Evolutionary conservation across 148 eudicot genomes (phyloP).

Genomic region (Chenopodium formosanum): DNA sequence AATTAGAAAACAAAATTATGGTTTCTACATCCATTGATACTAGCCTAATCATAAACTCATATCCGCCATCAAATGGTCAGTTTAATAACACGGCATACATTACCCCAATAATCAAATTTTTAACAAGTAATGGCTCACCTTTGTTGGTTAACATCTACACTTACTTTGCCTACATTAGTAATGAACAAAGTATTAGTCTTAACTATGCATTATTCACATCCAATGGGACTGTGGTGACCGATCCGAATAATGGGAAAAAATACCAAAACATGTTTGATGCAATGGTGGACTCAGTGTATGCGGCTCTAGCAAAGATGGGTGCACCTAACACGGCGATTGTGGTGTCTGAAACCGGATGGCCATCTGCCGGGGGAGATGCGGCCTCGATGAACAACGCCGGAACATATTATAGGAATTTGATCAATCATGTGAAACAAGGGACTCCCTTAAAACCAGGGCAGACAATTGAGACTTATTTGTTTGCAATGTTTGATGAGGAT

Average conservation of each 20-base stretch:
- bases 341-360: slow-evolving; percentile 43
- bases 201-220: slow-evolving; percentile 36
- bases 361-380: slow-evolving; percentile 21
- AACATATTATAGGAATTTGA: slow-evolving; percentile 39
- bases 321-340: slow-evolving; percentile 30
- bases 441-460: slow-evolving; percentile 30
- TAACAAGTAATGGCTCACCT: slow-evolving; percentile 30
- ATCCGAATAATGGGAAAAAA: slow-evolving; percentile 7
- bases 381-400: slow-evolving; percentile 33
- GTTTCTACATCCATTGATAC: slow-evolving; percentile 43
- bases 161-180: slow-evolving; percentile 33
- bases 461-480: slow-evolving; percentile 37
- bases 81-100: slow-evolving; percentile 26
- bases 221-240: slow-evolving; percentile 8
- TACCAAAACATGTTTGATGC: slow-evolving; percentile 57
- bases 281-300: slow-evolving; percentile 39
- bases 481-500: slow-evolving; percentile 47
- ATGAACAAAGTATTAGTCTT: slow-evolving; percentile 18
- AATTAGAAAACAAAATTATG: slow-evolving; percentile 34
- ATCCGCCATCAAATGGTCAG: slow-evolving; percentile 42
- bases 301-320: slow-evolving; percentile 32
- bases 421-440: slow-evolving; percentile 32
- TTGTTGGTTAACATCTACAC: slow-evolving; percentile 54
- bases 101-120: slow-evolving; percentile 40
- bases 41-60: slow-evolving; percentile 28